Evolutionary conservation across 2,329 filamentous ascomycete genomes (phyloP).

Genomic region (Diplodia mutila): DNA sequence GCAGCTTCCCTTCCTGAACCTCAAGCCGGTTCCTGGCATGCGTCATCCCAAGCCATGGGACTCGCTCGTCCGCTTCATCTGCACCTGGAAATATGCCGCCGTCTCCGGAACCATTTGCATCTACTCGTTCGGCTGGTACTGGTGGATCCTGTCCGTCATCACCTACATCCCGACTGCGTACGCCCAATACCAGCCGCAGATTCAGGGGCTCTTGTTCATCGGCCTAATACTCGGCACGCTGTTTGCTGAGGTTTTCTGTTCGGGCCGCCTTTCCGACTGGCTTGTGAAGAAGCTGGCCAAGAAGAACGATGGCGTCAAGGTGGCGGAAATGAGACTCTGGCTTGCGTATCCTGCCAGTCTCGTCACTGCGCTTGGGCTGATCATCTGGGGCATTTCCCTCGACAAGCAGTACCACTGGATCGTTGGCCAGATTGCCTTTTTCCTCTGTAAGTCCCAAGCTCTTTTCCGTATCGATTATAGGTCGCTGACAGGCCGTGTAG

Average conservation of each 20-base stretch:
- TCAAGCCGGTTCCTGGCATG: slow-evolving; percentile 54
- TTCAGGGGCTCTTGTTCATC: slow-evolving; percentile 58
- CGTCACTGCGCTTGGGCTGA: slow-evolving; percentile 53
- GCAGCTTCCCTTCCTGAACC: slow-evolving; percentile 50
- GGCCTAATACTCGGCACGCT: slow-evolving; percentile 59
- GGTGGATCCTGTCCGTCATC: slow-evolving; percentile 60
- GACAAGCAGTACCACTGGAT: slow-evolving; percentile 61
- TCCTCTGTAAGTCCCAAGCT: slow-evolving; percentile 51
- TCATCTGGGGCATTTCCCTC: slow-evolving; percentile 61
- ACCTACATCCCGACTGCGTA: slow-evolving; percentile 60
- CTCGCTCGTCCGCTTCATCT: slow-evolving; percentile 50
- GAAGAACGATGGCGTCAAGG: slow-evolving; percentile 48
- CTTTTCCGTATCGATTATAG: neutral
- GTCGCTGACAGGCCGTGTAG: slow-evolving; percentile 34
- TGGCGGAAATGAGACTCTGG: slow-evolving; percentile 61
- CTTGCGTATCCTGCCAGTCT: slow-evolving; percentile 58
- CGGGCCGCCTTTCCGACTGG: slow-evolving; percentile 57
- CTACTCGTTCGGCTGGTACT: slow-evolving; percentile 61
- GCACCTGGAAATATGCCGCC: slow-evolving; percentile 52
- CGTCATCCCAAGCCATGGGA: slow-evolving; percentile 56
- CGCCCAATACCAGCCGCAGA: slow-evolving; percentile 50
- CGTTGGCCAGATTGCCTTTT: slow-evolving; percentile 60
- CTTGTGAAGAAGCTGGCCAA: slow-evolving; percentile 53
- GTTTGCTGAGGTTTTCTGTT: slow-evolving; percentile 56
- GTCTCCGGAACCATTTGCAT: slow-evolving; percentile 52